These are phyloP conservation scores for Chlorophyllum brunneum DNA, from an alignment of 768 basidiomycete genomes.

Conservation along the genomic window DNA sequence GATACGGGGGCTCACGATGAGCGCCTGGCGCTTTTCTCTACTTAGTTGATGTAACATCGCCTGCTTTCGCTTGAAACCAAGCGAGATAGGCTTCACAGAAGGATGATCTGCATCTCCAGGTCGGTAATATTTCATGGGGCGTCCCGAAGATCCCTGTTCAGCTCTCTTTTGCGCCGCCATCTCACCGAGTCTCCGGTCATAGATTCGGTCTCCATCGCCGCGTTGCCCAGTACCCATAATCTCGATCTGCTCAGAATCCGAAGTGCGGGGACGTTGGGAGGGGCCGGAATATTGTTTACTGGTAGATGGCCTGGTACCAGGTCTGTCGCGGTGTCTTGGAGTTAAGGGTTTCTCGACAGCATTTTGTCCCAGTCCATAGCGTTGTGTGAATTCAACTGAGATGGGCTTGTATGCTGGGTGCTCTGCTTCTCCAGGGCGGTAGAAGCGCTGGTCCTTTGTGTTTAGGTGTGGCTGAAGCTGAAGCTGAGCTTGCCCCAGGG, in stretches of 20 bases:
- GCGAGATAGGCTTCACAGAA: not conserved
- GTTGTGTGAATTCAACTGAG: not conserved
- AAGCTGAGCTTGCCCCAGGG: too few relatives aligned
- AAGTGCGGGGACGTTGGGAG: too few relatives aligned
- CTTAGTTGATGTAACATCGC: too few relatives aligned
- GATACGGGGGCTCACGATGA: too few relatives aligned
- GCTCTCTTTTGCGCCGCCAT: not conserved
- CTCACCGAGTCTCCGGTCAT: not conserved
- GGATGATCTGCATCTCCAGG: not conserved
- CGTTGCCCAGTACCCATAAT: too few relatives aligned
- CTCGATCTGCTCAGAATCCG: too few relatives aligned
- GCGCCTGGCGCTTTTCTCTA: too few relatives aligned
- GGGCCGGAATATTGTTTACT: too few relatives aligned
- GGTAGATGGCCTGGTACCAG: too few relatives aligned
- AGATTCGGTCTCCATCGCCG: not conserved
- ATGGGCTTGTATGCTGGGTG: slow-evolving; percentile 1
- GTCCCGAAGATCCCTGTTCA: too few relatives aligned
- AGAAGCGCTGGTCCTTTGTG: too few relatives aligned
- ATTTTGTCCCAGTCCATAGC: slow-evolving; percentile 2
- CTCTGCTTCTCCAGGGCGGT: not conserved
- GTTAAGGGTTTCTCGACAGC: not conserved
- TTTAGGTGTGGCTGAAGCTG: too few relatives aligned
- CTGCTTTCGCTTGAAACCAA: not conserved
- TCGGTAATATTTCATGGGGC: not conserved
- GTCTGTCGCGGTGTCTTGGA: not conserved